Conservation (phyloP, 2,329 filamentous ascomycete genomes). For the Colletotrichum shisoi region DNA sequence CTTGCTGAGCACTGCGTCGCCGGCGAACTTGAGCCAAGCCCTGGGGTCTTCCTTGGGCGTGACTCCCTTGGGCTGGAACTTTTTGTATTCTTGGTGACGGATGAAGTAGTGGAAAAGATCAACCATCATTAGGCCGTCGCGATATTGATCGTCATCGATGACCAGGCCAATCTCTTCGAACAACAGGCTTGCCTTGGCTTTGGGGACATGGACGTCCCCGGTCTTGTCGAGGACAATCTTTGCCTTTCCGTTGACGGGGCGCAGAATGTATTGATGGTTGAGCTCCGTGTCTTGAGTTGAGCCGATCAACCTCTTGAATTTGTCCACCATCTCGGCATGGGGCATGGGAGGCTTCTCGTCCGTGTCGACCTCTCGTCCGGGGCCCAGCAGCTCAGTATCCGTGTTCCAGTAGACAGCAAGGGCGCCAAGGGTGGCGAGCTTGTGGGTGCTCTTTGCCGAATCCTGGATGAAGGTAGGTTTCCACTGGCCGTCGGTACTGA, state of each 20-base stretch:
- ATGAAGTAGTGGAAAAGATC: constrained; percentile 99
- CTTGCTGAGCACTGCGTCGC: constrained; percentile 85
- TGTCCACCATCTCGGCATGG: constrained; percentile 79
- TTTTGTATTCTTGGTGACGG: constrained; percentile 96
- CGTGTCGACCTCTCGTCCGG: constrained; percentile 75
- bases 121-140: constrained; percentile 96
- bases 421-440: constrained; percentile 88
- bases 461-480: constrained; percentile 95
- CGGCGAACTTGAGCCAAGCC: constrained; percentile 93
- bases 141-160: constrained; percentile 97
- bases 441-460: constrained; percentile 83
- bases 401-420: constrained; percentile 99
- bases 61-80: constrained; percentile 81
- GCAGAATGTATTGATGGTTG: constrained; percentile 90
- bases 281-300: constrained; percentile 65
- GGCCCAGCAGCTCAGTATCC: constrained; percentile 82
- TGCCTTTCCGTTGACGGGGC: constrained; percentile 92
- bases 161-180: constrained; percentile 98
- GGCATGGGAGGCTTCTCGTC: constrained; percentile 67
- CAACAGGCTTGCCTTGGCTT: constrained; percentile 86
- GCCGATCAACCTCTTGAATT: constrained; percentile 82
- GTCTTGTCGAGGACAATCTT: constrained; percentile 96
- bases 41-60: constrained; percentile 86
- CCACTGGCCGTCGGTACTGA: constrained; percentile 96
- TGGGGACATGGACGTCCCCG: constrained; percentile 77